These are phyloP conservation scores for Elymus sibiricus DNA, from an alignment of 176 grass and related monocot species.

Conservation along the genomic window DNA sequence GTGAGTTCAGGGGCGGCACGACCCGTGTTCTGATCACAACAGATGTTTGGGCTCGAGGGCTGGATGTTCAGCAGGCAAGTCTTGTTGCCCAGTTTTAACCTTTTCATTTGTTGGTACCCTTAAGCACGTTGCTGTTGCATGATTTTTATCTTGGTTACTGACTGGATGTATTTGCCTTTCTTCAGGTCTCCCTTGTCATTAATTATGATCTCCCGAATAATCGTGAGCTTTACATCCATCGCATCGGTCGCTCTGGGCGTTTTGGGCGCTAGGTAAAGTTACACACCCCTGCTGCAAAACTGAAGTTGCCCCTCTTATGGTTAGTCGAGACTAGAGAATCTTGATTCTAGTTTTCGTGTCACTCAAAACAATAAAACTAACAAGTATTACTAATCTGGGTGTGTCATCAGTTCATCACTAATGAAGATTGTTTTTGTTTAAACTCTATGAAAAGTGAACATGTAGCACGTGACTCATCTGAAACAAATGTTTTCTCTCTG, in stretches of 20 bases:
- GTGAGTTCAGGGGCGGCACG: slow-evolving; percentile 62
- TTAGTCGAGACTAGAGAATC: too few relatives aligned
- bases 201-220: slow-evolving; percentile 99
- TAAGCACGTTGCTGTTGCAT: not conserved
- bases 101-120: not conserved
- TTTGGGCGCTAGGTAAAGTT: slow-evolving; percentile 92
- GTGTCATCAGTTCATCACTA: too few relatives aligned
- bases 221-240: slow-evolving; percentile 97
- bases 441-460: not conserved
- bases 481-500: not conserved
- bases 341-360: too few relatives aligned
- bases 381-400: too few relatives aligned
- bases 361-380: too few relatives aligned
- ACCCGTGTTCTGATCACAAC: slow-evolving; percentile 92
- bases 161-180: not conserved
- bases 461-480: not conserved
- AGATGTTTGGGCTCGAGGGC: slow-evolving; percentile 85
- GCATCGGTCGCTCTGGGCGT: slow-evolving; percentile 90
- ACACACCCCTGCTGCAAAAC: not conserved
- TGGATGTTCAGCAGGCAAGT: slow-evolving; percentile 95
- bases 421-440: not conserved
- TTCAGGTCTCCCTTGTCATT: slow-evolving; percentile 96
- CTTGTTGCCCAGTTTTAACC: not conserved
- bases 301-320: not conserved
- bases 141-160: not conserved